These are phyloP conservation scores for Ustilago tritici DNA, from an alignment of 1,284 basidiomycete species.

Conservation along the genomic window DNA sequence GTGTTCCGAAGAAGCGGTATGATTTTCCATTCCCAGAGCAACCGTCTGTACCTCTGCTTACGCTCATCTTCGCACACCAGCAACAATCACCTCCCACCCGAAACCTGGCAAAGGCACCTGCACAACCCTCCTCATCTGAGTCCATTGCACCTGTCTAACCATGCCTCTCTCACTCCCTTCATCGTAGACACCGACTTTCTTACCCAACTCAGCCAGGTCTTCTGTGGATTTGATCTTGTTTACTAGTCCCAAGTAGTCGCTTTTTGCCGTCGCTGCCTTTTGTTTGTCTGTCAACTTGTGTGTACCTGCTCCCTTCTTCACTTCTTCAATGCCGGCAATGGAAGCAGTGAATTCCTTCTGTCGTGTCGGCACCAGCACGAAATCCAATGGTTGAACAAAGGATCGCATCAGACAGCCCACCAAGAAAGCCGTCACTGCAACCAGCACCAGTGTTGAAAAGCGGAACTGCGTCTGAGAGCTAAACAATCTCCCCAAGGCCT, in stretches of 20 bases:
- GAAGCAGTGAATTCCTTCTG: slow-evolving; percentile 2
- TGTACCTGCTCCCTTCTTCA: not conserved
- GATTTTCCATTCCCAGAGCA: not conserved
- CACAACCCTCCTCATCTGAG: slow-evolving; percentile 38
- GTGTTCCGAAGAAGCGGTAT: too few species aligned
- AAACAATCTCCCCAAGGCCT: slow-evolving; percentile 17
- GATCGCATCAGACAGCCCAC: slow-evolving; percentile 89
- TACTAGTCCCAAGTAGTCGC: slow-evolving; percentile 21
- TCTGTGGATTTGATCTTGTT: slow-evolving; percentile 8
- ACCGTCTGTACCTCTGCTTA: not conserved
- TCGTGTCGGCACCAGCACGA: slow-evolving; percentile 73
- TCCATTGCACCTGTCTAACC: slow-evolving; percentile 52
- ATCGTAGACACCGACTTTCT: not conserved
- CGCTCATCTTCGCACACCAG: slow-evolving; percentile 27
- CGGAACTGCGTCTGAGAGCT: slow-evolving; percentile 26
- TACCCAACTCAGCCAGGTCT: slow-evolving; percentile 1
- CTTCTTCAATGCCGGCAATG: not conserved
- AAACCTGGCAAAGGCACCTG: slow-evolving; percentile 28
- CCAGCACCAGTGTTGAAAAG: slow-evolving; percentile 73
- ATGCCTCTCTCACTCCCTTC: slow-evolving; percentile 1
- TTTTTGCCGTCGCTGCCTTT: slow-evolving; percentile 3
- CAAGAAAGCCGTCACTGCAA: slow-evolving; percentile 87
- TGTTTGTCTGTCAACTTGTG: slow-evolving; percentile 4
- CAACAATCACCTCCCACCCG: slow-evolving; percentile 49
- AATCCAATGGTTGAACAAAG: slow-evolving; percentile 88